phyloP scores from a whole-genome alignment of 257 asterid species.

The Solanum etuberosum region DNA sequence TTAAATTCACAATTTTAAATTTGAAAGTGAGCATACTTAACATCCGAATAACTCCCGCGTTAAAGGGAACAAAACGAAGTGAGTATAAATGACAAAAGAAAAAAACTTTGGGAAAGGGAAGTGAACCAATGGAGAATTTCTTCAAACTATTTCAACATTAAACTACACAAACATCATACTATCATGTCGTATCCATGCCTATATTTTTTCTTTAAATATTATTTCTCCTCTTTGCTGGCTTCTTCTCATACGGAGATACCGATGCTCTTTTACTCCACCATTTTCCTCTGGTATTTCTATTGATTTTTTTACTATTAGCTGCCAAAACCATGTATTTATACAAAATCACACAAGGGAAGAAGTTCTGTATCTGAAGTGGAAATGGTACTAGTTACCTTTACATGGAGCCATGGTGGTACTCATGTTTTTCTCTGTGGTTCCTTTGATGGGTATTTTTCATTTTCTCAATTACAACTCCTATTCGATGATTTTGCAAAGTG shows the following conservation, averaged over 20 bases:
- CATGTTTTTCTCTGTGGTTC: conserved; percentile 48
- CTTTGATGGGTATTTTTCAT: conserved; percentile 39
- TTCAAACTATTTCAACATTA: background rate
- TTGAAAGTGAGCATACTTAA: accelerated
- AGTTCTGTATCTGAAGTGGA: conserved; percentile 3
- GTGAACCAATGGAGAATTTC: background rate
- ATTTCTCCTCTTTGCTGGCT: background rate
- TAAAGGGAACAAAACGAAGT: no score
- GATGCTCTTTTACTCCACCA: background rate
- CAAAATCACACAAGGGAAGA: background rate
- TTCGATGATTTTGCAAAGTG: background rate
- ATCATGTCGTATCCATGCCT: background rate
- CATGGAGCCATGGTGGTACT: conserved; percentile 65
- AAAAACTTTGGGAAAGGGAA: background rate
- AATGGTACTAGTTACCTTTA: conserved; percentile 53
- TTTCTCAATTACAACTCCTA: background rate
- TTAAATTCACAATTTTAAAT: no score
- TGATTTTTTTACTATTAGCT: background rate
- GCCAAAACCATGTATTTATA: background rate
- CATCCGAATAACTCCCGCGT: no score
- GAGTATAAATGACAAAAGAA: background rate
- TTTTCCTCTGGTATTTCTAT: background rate
- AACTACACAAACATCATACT: background rate
- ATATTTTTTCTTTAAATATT: background rate
- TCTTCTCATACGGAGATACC: background rate